These are phyloP conservation scores for Melampsora americana DNA, from an alignment of 1,284 basidiomycete genomes.

Conservation along the genomic window DNA sequence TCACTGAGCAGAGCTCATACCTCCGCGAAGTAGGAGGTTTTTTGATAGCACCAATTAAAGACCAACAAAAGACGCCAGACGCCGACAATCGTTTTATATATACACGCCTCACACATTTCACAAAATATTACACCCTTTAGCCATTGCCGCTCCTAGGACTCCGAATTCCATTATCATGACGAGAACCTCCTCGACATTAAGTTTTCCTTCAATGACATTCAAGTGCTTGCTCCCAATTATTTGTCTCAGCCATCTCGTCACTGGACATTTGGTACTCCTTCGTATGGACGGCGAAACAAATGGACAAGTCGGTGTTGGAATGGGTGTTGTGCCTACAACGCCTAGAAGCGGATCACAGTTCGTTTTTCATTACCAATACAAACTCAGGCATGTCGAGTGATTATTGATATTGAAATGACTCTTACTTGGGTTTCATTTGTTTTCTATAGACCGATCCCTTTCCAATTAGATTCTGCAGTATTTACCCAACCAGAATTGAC, in stretches of 20 bases:
- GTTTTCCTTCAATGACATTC: no score
- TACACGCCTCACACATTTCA: no score
- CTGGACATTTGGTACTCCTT: not conserved
- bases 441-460: not conserved
- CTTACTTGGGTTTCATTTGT: not conserved
- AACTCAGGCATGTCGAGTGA: not conserved
- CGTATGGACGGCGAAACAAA: not conserved
- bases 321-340: not conserved
- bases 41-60: no score
- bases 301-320: not conserved
- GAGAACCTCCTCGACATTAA: no score
- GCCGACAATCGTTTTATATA: no score
- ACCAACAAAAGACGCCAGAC: no score
- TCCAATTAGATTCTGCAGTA: not conserved
- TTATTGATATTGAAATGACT: not conserved
- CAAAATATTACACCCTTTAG: no score
- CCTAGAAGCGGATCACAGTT: not conserved
- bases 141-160: no score
- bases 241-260: not conserved
- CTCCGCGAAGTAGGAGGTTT: no score
- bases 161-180: no score
- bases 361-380: not conserved
- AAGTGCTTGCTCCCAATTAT: no score
- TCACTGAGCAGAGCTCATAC: no score
- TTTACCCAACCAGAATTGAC: not conserved